Evolutionary conservation across 106 monocot genomes (phyloP).

Genomic region (Platanthera zijinensis): DNA sequence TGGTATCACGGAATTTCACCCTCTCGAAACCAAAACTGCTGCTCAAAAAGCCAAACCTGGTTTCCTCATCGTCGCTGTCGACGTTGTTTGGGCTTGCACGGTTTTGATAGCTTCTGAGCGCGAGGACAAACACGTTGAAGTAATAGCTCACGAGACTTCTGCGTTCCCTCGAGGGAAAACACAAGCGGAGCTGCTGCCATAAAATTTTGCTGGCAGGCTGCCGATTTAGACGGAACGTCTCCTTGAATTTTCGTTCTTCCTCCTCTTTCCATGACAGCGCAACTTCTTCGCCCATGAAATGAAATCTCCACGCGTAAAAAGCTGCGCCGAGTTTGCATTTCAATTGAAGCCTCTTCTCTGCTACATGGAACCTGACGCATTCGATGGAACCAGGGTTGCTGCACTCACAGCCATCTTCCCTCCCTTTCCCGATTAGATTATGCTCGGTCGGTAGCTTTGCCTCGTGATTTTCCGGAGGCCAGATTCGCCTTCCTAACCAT

Average conservation of each 20-base stretch:
- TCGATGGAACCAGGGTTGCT: slow-evolving; percentile 37
- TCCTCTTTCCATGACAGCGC: slow-evolving; percentile 73
- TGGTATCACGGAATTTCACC: slow-evolving; percentile 9
- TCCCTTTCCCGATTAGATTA: slow-evolving; percentile 41
- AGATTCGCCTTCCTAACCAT: slow-evolving; percentile 71
- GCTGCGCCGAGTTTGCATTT: slow-evolving; percentile 56
- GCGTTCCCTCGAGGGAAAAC: slow-evolving; percentile 41
- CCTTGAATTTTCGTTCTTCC: slow-evolving; percentile 68
- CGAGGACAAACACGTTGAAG: slow-evolving; percentile 76
- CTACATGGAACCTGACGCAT: slow-evolving; percentile 79
- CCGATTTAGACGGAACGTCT: slow-evolving; percentile 20
- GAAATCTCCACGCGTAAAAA: slow-evolving; percentile 63
- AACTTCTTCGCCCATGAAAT: slow-evolving; percentile 89
- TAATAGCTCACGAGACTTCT: slow-evolving; percentile 73
- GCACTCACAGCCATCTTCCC: slow-evolving; percentile 39
- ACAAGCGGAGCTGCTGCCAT: slow-evolving; percentile 38
- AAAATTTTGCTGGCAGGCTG: slow-evolving; percentile 24
- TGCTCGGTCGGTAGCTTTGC: background rate
- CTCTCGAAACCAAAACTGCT: slow-evolving; percentile 31
- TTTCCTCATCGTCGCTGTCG: slow-evolving; percentile 85
- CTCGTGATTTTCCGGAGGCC: slow-evolving; percentile 43
- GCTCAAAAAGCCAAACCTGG: slow-evolving; percentile 52
- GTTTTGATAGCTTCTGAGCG: slow-evolving; percentile 73
- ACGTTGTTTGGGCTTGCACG: slow-evolving; percentile 45
- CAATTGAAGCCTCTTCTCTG: slow-evolving; percentile 55